Evolutionary conservation across 2,329 filamentous ascomycete species (phyloP), one percentile per base, ranked within the genome.

Genomic region (Penicillium sp.): DNA sequence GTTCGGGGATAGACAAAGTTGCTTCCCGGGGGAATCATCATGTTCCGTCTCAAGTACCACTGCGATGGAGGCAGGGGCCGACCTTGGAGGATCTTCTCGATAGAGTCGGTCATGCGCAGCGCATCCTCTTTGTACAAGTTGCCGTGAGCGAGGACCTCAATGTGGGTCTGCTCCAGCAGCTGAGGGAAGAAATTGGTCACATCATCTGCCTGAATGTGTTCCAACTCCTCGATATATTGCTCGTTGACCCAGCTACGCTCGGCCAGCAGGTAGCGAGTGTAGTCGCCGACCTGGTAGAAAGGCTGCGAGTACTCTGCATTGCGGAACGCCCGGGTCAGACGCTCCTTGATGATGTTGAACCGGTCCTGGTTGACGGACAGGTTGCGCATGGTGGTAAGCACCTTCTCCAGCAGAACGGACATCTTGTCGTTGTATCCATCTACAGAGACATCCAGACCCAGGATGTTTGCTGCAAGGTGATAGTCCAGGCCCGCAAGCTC

Each of bases 391-490:
- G 88, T 91, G 11, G 85, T 75, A 24, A 96, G 77, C 4, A 97
- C 89, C 68, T 96, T 94, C 67, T 97, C 90, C 42, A 99, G 74
- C 22, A 99, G 80, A 0, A 96, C 90, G 0, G 88, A 79, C 65
- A 99, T 84, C 76, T 99, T 99, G 72, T 99, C 94, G 62, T 96
- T 99, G 75, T 97, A 99, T 0, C 94, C 94, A 25, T 85, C 86
- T 3, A 97, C 82, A 13, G 88, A 85, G 36, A 97, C 76, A 51
- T 89, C 86, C 27, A 97, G 69, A 0, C 92, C 92, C 28, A 85
- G 81, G 4, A 82, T 80, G 64, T 89, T 87, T 24, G 87, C 81
- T 4, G 79, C 79, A n/a, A 97, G 82, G 35, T 82, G 84, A 68
- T 97, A 97, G 54, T 89, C 83, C 40, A 99, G 73, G 0, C 94